Conservation (phyloP, 202 grass and related monocot species). For the Musa balbisiana region DNA sequence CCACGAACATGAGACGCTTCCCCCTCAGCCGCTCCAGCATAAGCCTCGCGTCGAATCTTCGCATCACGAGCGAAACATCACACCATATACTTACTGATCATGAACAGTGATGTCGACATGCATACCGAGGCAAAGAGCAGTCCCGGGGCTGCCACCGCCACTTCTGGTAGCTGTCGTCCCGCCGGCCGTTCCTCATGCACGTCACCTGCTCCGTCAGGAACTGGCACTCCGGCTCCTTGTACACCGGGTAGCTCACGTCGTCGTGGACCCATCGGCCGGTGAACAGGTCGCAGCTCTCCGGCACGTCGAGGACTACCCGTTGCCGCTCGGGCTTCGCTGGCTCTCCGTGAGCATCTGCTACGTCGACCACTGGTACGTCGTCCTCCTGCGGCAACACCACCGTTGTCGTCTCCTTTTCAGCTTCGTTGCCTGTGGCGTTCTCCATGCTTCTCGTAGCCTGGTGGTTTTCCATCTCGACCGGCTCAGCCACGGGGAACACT, state of each 20-base stretch:
- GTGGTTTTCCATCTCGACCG: too few relatives aligned
- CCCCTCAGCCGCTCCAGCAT: conserved; percentile 67
- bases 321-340: conserved; percentile 21
- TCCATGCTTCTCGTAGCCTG: too few relatives aligned
- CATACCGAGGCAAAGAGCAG: conserved; percentile 68
- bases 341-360: too few relatives aligned
- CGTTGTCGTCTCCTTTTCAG: too few relatives aligned
- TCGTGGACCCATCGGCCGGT: conserved; percentile 75
- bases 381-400: too few relatives aligned
- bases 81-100: too few relatives aligned
- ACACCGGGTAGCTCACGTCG: conserved; percentile 63
- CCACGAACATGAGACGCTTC: conserved; percentile 92
- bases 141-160: conserved; percentile 85
- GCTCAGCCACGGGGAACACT: too few relatives aligned
- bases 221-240: conserved; percentile 73
- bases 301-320: conserved; percentile 39
- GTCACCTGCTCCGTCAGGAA: conserved; percentile 99
- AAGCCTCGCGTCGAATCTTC: conserved; percentile 69
- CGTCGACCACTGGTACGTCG: too few relatives aligned
- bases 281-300: conserved; percentile 79
- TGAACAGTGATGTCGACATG: too few relatives aligned
- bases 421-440: too few relatives aligned
- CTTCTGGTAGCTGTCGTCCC: conserved; percentile 83
- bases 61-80: not conserved
- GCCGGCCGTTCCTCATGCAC: conserved; percentile 95